phyloP scores from a whole-genome alignment of 306 rosid genomes.

The Canavalia gladiata region DNA sequence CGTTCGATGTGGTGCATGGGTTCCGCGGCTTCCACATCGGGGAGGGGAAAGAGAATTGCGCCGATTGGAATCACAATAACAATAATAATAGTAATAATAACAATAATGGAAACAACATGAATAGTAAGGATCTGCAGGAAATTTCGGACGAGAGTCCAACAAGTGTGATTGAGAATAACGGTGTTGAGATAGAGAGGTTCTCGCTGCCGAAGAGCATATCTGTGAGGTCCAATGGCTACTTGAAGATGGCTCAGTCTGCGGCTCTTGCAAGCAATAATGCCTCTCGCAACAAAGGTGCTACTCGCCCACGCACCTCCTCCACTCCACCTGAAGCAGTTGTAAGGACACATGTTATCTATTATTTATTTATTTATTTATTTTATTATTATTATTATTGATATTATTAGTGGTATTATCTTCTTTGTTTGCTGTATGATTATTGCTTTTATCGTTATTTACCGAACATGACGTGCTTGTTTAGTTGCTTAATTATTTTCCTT shows the following conservation, averaged over 20 bases:
- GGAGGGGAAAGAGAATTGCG: constrained; percentile 58
- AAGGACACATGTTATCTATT: constrained; percentile 46
- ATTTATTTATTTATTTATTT: not conserved
- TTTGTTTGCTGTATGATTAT: constrained; percentile 30
- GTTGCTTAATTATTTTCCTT: constrained; percentile 54
- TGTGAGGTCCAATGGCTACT: constrained; percentile 85
- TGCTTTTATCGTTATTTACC: constrained; percentile 59
- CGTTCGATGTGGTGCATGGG: constrained; percentile 55
- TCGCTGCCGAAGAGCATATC: constrained; percentile 94
- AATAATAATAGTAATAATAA: constrained; percentile 32
- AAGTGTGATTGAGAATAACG: constrained; percentile 66
- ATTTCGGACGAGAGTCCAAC: constrained; percentile 70
- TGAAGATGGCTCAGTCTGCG: constrained; percentile 63
- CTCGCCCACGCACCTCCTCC: constrained; percentile 63
- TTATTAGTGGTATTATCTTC: not conserved
- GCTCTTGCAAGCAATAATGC: constrained; percentile 44
- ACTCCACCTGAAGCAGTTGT: constrained; percentile 65
- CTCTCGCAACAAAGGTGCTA: constrained; percentile 58
- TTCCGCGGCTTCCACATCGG: constrained; percentile 49
- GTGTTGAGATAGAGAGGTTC: constrained; percentile 66
- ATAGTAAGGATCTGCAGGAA: constrained; percentile 50
- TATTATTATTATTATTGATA: not conserved
- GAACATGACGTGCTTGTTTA: constrained; percentile 49
- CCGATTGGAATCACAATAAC: constrained; percentile 53
- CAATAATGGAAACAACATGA: constrained; percentile 13